Evolutionary conservation across 495 filamentous ascomycete species (phyloP), one percentile per base, ranked within the genome.

Genomic region (Pseudomonodictys pantanalensis): DNA sequence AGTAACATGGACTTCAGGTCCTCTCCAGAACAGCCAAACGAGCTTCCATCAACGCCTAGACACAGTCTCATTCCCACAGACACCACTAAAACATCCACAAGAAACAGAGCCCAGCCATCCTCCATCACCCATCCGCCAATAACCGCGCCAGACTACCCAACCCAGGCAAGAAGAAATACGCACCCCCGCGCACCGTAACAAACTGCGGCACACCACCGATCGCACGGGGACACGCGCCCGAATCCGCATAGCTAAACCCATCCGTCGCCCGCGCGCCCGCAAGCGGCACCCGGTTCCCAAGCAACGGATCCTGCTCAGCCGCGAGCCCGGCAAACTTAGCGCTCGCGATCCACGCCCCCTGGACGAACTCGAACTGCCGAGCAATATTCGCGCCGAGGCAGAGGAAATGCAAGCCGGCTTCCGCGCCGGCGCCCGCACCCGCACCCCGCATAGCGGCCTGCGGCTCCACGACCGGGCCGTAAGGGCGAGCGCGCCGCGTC

Each of bases 391-490:
- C 28, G 45, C 28, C 28, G 45, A 48, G 45, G 45, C 45, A 48
- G 24, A 48, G 45, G 45, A 48, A 48, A 48, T 48, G 45, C 45
- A 48, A 23, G 45, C 45, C 45, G 45, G 45, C 28, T 48, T 48
- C 45, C 45, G 22, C 18, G 45, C 45, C 45, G 23, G 45, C 45
- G 45, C 45, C 45, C 24, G 45, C 45, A 23, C 45, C 45, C 24
- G 45, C 17, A 48, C 45, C 45, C 45, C 28, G 45, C 45, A 48
- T 48, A 28, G 45, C 45, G 45, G 45, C 45, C 28, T 48, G 45
- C 45, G 45, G 45, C 24, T 6, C 45, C 22, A 48, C 28, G 5
- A 48, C 45, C 23, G 45, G 23, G 45, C 45, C 45, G 45, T 48
- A 48, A 20, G 41, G 41, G 8, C 41, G 8, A 20, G 11, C 41